Percentiles rank a stretch among this genome's conserved stretches.
Evolutionary conservation across 164 flowering plant species (phyloP).

Genomic region (Nelumbo lutea): DNA sequence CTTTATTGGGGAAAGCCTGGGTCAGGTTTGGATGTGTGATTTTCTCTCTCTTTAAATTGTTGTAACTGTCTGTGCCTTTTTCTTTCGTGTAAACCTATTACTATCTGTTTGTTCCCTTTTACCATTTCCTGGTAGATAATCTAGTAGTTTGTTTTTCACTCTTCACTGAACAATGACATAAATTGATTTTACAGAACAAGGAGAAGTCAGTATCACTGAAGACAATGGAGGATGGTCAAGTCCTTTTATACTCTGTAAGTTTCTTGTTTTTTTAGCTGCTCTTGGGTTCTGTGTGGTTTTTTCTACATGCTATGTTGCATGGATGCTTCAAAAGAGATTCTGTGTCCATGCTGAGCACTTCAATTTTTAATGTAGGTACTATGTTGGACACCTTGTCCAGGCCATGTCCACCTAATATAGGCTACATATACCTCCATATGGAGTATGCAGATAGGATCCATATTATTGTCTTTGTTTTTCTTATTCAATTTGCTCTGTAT

Average conservation of each 20-base stretch:
- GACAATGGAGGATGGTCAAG: conserved; percentile 97
- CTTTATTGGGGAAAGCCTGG: no score
- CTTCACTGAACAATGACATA: not conserved
- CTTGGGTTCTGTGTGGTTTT: not conserved
- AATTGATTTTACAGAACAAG: conserved; percentile 51
- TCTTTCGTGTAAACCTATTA: not conserved
- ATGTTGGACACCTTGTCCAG: no score
- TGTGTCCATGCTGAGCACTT: no score
- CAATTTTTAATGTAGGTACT: no score
- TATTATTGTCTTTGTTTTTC: no score
- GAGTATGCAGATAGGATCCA: no score
- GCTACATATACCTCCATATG: no score
- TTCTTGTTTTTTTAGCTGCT: not conserved
- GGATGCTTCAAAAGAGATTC: not conserved
- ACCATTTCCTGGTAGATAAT: no score
- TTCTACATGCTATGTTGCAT: not conserved
- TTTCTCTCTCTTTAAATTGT: not conserved
- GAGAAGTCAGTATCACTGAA: conserved; percentile 70
- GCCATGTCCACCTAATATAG: no score
- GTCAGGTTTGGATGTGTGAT: no score
- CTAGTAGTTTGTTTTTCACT: not conserved
- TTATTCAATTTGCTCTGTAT: no score
- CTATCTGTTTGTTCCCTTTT: no score
- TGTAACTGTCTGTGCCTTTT: not conserved
- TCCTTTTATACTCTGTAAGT: conserved; percentile 76